Evolutionary conservation across 2,329 filamentous ascomycete genomes (phyloP).

Genomic region (Trichoderma brevicompactum): DNA sequence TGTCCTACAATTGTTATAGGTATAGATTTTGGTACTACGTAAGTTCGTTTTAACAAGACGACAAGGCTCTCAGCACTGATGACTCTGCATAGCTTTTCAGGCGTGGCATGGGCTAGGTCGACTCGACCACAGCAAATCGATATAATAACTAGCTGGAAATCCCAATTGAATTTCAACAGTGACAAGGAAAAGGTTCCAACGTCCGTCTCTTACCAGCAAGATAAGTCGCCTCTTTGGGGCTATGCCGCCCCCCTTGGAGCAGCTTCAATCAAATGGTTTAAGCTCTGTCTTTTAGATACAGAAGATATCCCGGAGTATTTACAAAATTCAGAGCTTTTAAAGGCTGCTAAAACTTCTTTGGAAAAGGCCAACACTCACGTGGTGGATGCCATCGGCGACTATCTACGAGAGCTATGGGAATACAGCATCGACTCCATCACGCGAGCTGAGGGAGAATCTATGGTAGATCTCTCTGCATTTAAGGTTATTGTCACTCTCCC

Average conservation of each 20-base stretch:
- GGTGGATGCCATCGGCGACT: conserved; percentile 40
- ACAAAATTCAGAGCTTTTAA: conserved; percentile 33
- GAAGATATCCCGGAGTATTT: conserved; percentile 38
- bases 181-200: conserved; percentile 44
- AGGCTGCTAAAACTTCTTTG: conserved; percentile 8
- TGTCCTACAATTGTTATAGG: conserved; percentile 42
- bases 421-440: conserved; percentile 38
- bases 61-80: neutral
- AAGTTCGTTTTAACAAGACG: conserved; percentile 26
- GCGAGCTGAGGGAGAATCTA: conserved; percentile 32
- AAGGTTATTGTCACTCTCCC: conserved; percentile 50
- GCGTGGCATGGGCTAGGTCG: conserved; percentile 46
- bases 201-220: conserved; percentile 32
- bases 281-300: conserved; percentile 45
- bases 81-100: conserved; percentile 42
- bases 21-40: conserved; percentile 55
- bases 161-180: conserved; percentile 30
- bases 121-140: conserved; percentile 37
- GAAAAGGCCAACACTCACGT: conserved; percentile 31
- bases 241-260: conserved; percentile 37
- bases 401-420: conserved; percentile 43
- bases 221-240: conserved; percentile 37
- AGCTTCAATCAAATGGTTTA: conserved; percentile 47
- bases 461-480: conserved; percentile 37
- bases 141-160: conserved; percentile 41